Conservation (phyloP, 2,329 filamentous ascomycete species). For the Talaromyces sp. region DNA sequence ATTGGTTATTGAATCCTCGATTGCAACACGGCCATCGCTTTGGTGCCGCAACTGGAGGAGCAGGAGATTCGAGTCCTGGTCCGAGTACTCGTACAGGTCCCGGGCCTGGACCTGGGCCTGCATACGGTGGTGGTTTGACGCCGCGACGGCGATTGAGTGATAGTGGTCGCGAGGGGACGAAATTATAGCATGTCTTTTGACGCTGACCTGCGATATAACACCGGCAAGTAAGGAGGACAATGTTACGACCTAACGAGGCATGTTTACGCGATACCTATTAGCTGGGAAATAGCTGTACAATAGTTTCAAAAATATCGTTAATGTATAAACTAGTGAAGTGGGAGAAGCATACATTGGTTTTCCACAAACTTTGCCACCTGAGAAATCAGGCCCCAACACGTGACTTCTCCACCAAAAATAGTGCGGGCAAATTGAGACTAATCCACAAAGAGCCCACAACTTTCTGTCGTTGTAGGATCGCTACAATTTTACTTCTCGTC, state of each 20-base stretch:
- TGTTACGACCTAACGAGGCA: not conserved
- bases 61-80: slow-evolving; percentile 14
- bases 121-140: not conserved
- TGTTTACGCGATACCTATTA: not conserved
- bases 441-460: slow-evolving; percentile 5
- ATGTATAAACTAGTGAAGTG: too few species aligned
- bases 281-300: not conserved
- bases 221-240: too few species aligned
- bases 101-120: slow-evolving; percentile 23
- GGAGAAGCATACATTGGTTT: too few species aligned
- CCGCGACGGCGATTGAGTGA: slow-evolving; percentile 36
- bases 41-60: slow-evolving; percentile 15
- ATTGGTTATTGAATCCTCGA: slow-evolving; percentile 57
- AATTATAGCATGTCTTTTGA: slow-evolving; percentile 20
- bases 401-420: slow-evolving; percentile 7
- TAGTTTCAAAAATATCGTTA: not conserved
- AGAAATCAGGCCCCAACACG: not conserved
- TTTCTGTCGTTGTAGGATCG: not conserved
- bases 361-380: slow-evolving; percentile 2
- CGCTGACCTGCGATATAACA: not conserved
- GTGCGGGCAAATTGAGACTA: slow-evolving; percentile 7
- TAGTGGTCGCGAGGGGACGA: slow-evolving; percentile 39
- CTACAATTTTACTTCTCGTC: not conserved
- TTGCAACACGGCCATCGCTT: slow-evolving; percentile 40
- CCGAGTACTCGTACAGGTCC: slow-evolving; percentile 17